Base-by-base conservation (phyloP, 257 asterid genomes). In the Plantago elongata region DNA sequence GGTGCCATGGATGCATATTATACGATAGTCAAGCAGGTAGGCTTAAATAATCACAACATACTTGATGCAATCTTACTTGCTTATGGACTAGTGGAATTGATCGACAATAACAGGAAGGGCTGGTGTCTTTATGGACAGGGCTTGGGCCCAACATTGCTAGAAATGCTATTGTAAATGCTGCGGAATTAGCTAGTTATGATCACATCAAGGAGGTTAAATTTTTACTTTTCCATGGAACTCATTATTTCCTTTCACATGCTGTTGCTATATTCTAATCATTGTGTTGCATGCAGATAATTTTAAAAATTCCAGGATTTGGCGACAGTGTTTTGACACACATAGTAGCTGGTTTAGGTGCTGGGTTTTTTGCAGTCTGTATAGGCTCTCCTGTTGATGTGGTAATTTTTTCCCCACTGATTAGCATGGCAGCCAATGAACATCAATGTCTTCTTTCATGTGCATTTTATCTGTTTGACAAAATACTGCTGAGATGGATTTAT, bases 361-460 rank as follows among this genome's bases (percentile, higher is more conserved):
- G 97, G 18, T 87, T 90, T 70, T 90, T 90, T 80, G 97, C 96
- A 64, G 97, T 87, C 78, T 85, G 87, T 71, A 75, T 90, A 59
- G 97, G 97, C 74, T 90, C 97, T 67, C 96, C 97, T 62, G 79
- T 90, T 66, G 97, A 90, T 62, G 95, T 90, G 90, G 97, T 88
- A 87, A 78, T 12, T 34, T 34, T n/a, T 72, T 76, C 57, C 17
- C 64, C 52, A 57, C 65, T 40, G 38, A 47, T 57, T 62, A 43
- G 29, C 64, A 40, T 9, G 34, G 51, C 54, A 30, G 54, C 45
- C 68, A 55, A 16, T 43, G n/a, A 55, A 55, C 61, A 44, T 61
- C 17, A 34, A 5, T 34, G 40, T 34, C 27, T 22, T 22, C 27
- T 22, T 22, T 22, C 27, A 22, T 22, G 27, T 22, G 27, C 27